These are phyloP conservation scores for Epithele typhae DNA, from an alignment of 768 basidiomycete species.

Conservation along the genomic window DNA sequence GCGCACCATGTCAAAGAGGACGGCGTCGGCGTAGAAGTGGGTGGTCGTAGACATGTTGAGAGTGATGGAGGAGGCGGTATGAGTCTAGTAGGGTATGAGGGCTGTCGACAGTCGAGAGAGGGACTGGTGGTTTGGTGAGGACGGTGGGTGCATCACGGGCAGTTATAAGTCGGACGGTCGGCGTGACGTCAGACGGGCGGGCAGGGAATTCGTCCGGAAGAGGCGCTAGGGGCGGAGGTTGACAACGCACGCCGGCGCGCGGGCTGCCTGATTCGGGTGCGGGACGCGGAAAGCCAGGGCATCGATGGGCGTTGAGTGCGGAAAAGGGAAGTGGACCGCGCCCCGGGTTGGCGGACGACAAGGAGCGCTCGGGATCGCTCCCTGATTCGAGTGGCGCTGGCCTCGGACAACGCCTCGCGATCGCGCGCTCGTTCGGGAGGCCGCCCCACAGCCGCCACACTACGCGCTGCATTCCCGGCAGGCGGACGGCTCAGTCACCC, in stretches of 20 bases:
- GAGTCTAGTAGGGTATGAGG: conserved; percentile 6
- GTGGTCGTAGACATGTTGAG: conserved; percentile 18
- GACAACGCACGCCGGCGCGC: neutral
- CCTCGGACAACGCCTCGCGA: too few relatives aligned
- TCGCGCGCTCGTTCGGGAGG: too few relatives aligned
- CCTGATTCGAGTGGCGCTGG: too few relatives aligned
- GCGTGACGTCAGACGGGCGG: too few relatives aligned
- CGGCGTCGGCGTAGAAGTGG: conserved; percentile 50
- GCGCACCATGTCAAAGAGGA: conserved; percentile 65
- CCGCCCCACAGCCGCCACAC: too few relatives aligned
- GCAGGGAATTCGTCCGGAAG: too few relatives aligned
- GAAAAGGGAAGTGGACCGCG: conserved; percentile 1
- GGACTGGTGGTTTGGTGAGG: neutral
- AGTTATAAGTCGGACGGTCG: neutral
- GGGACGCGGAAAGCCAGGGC: neutral
- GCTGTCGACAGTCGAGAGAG: neutral
- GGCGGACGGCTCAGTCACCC: too few relatives aligned
- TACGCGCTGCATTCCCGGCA: too few relatives aligned
- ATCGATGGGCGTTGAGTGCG: conserved; percentile 18
- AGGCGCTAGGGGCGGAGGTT: too few relatives aligned
- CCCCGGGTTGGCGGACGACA: too few relatives aligned
- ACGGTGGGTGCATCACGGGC: neutral
- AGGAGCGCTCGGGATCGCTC: too few relatives aligned
- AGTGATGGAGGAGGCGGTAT: neutral
- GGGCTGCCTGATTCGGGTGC: conserved; percentile 3